A percentile compares a stretch with the other conserved stretches of the same genome.
Evolutionary conservation across 352 stramenopile species (phyloP).

Genomic region (Globisporangium ultimum): DNA sequence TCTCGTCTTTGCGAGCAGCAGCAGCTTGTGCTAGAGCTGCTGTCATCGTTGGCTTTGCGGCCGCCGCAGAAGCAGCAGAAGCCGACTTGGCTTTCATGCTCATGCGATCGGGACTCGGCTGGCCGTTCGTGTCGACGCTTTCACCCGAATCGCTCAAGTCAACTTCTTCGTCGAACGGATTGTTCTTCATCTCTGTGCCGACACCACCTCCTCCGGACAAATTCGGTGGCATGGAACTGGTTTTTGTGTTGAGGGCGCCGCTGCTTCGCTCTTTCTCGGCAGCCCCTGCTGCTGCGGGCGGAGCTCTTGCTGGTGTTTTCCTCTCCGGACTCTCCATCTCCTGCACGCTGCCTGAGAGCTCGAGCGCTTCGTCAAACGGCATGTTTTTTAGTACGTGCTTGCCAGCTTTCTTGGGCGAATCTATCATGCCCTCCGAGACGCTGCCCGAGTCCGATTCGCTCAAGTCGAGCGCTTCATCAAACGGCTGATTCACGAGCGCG

Average conservation of each 20-base stretch:
- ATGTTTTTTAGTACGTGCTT: conserved; percentile 63
- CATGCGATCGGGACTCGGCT: conserved; percentile 54
- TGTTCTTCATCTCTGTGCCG: conserved; percentile 72
- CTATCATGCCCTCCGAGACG: conserved; percentile 28
- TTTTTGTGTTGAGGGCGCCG: neutral
- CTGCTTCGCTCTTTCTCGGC: neutral
- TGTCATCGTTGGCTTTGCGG: conserved; percentile 9
- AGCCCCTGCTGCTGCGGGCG: neutral
- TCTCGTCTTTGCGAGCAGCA: conserved; percentile 9
- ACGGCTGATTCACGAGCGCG: conserved; percentile 72
- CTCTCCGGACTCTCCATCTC: conserved; percentile 68
- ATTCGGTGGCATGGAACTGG: conserved; percentile 9
- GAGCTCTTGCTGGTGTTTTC: conserved; percentile 4
- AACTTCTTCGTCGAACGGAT: conserved; percentile 84
- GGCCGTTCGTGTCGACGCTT: conserved; percentile 79
- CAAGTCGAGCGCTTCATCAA: conserved; percentile 85
- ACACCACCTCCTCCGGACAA: neutral
- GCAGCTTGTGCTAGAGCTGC: conserved; percentile 5
- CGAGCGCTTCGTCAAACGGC: conserved; percentile 79
- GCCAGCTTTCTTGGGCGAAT: conserved; percentile 58
- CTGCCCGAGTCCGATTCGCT: conserved; percentile 74
- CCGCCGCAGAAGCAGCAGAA: conserved; percentile 1
- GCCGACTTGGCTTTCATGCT: conserved; percentile 34
- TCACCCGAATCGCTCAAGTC: conserved; percentile 84
- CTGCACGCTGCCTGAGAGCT: conserved; percentile 77